Conservation (phyloP, 179 eudicot genomes). For the Beta corolliflora region DNA sequence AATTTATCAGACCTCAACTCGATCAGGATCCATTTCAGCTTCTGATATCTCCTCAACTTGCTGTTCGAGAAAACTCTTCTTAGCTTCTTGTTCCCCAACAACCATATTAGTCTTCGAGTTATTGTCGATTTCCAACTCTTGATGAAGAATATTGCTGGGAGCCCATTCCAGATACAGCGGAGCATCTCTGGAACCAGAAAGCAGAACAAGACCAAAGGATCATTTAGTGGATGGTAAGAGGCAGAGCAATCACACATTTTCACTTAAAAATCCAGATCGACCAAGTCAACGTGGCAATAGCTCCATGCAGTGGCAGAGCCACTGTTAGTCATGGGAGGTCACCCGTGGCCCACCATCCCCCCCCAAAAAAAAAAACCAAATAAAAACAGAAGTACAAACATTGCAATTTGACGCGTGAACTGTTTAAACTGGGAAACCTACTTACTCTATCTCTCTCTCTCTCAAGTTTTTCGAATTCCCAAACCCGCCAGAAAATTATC, state of each 20-base stretch:
- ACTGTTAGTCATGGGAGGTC: no score
- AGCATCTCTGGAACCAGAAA: conserved; percentile 56
- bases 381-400: no score
- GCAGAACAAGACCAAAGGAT: not conserved
- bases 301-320: not conserved
- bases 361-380: no score
- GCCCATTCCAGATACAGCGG: conserved; percentile 97
- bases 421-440: no score
- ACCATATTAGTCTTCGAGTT: conserved; percentile 32
- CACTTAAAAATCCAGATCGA: not conserved
- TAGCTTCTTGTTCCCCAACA: conserved; percentile 58
- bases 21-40: conserved; percentile 73
- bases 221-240: not conserved
- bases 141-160: conserved; percentile 67
- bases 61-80: conserved; percentile 62
- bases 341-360: no score
- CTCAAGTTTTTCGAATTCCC: no score
- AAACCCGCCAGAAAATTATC: no score
- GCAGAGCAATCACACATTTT: not conserved
- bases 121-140: conserved; percentile 29
- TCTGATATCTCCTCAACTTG: conserved; percentile 53
- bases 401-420: no score
- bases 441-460: no score
- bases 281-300: not conserved
- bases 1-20: conserved; percentile 69